These are phyloP conservation scores for Posidonia australis DNA, from an alignment of 106 monocot species.

Conservation along the genomic window DNA sequence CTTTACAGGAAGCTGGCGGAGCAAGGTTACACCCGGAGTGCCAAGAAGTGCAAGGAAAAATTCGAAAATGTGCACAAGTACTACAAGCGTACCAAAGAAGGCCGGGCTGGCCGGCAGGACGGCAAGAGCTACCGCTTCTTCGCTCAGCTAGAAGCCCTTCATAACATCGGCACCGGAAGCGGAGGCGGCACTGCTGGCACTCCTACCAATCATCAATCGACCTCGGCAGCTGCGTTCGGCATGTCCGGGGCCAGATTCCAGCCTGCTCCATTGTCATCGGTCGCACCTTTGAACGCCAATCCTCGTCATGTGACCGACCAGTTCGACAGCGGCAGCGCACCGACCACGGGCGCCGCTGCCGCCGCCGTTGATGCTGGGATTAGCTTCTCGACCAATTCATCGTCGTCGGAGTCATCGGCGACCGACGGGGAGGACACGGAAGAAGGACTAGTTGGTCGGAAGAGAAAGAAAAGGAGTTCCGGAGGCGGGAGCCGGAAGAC, in stretches of 20 bases:
- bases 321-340: background rate
- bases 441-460: constrained; percentile 3
- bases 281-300: background rate
- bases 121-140: constrained; percentile 88
- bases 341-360: background rate
- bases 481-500: constrained; percentile 29
- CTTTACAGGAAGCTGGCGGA: constrained; percentile 67
- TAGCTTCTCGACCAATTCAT: constrained; percentile 59
- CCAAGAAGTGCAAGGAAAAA: constrained; percentile 91
- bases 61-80: constrained; percentile 89
- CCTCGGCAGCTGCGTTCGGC: background rate
- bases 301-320: background rate
- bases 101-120: constrained; percentile 71
- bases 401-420: constrained; percentile 24
- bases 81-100: constrained; percentile 84
- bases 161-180: constrained; percentile 13
- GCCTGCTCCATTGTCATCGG: constrained; percentile 2
- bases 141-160: constrained; percentile 65
- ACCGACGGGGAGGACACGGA: constrained; percentile 41
- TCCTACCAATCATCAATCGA: background rate
- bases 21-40: constrained; percentile 55
- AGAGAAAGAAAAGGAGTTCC: constrained; percentile 13
- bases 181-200: background rate
- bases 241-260: background rate
- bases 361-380: constrained; percentile 11